Conservation (phyloP, 805 yeast genomes). For the Yarrowia keelungensis region DNA sequence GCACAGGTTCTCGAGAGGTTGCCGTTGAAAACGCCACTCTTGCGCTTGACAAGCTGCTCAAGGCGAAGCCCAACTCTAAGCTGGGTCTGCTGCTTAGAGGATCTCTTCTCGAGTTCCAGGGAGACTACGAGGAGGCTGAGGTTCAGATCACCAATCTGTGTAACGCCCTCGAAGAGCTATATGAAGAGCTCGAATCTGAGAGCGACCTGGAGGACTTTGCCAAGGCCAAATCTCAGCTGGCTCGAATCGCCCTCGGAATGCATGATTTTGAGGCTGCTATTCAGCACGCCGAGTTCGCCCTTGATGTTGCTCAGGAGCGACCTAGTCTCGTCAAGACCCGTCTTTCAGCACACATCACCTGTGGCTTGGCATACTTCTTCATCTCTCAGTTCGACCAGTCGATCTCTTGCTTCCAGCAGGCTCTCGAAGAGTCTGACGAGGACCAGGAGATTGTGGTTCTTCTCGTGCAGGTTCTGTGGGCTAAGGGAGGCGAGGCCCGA, state of each 20-base stretch:
- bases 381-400: slow-evolving; percentile 67
- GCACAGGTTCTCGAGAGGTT: slow-evolving; percentile 21
- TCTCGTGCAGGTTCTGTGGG: slow-evolving; percentile 79
- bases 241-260: slow-evolving; percentile 72
- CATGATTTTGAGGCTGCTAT: slow-evolving; percentile 64
- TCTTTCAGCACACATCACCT: slow-evolving; percentile 66
- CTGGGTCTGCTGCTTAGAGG: slow-evolving; percentile 47
- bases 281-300: slow-evolving; percentile 63
- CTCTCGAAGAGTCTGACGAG: slow-evolving; percentile 64
- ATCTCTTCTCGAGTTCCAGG: slow-evolving; percentile 67
- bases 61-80: slow-evolving; percentile 51
- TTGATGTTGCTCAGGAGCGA: slow-evolving; percentile 56
- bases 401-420: slow-evolving; percentile 66
- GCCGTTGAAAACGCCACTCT: slow-evolving; percentile 45
- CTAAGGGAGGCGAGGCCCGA: slow-evolving; percentile 74
- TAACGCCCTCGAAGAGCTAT: slow-evolving; percentile 58
- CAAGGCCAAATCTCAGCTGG: slow-evolving; percentile 68
- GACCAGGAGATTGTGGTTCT: slow-evolving; percentile 73
- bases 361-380: slow-evolving; percentile 78
- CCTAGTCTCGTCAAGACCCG: slow-evolving; percentile 45
- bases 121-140: slow-evolving; percentile 63
- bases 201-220: slow-evolving; percentile 59
- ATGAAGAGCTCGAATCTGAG: slow-evolving; percentile 63
- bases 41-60: slow-evolving; percentile 62
- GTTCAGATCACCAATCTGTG: slow-evolving; percentile 58